Base-by-base conservation (phyloP, 2,329 filamentous ascomycete genomes). In the Xylaria multiplex region DNA sequence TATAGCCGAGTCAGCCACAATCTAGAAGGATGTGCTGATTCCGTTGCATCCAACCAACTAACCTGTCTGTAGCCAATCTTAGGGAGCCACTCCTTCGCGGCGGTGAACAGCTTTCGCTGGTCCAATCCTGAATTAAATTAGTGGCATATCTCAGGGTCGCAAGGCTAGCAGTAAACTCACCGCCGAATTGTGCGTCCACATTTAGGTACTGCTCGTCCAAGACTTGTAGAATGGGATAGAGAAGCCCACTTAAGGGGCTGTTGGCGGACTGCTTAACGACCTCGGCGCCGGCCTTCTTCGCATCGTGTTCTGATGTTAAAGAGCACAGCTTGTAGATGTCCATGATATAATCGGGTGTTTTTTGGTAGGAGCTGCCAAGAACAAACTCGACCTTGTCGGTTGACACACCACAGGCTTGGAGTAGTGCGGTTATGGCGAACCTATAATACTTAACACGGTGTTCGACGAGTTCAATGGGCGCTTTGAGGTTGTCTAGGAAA, bases 261-360 rank as follows among this genome's bases (percentile, higher is more conserved):
- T 95, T 93, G 63, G 88, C 86, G 3, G 91, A 89, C 82, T 98
- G 93, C 85, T 98, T 98, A 71, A 99, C 95, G 7, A 98, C 88
- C 80, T 98, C 96, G 1, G 93, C 92, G 45, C 95, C 95, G 0
- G 95, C 94, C 80, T 93, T 96, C 80, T 93, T 93, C 16, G 93
- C 93, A 75, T 77, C 77, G 13, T 74, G 73, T 68, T 75, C 75
- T 43, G 70, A 96, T 90, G 76, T 94, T 89, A 80, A 93, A 89
- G 14, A 90, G 52, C 85, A 86, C 70, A 98, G 78, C 76, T 91
- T 89, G 81, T 94, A 95, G 40, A 97, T 81, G 77, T 98, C 95
- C 92, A 97, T 96, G 66, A 90, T 88, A 81, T 97, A 98, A 48
- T 89, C 85, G 27, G 84, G 76, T 64, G 79, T 85, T 74, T 85